phyloP scores from a whole-genome alignment of 352 stramenopile species.

The Bremia lactucae region DNA sequence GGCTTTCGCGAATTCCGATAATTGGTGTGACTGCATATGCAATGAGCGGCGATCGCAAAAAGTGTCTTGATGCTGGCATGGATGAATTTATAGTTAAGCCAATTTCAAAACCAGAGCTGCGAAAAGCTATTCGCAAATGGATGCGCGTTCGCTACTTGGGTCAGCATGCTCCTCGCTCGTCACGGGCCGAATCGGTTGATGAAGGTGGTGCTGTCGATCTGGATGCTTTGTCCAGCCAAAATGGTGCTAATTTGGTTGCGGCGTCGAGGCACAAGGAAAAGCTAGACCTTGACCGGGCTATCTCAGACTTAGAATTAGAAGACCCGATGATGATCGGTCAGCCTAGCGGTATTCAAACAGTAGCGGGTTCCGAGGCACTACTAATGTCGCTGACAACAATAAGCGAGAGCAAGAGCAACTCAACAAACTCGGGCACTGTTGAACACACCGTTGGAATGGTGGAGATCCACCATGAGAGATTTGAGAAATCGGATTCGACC shows the following conservation, averaged over 20 bases:
- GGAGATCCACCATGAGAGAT: slow-evolving; percentile 3
- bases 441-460: slow-evolving; percentile 17
- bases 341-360: slow-evolving; percentile 24
- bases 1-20: slow-evolving; percentile 64
- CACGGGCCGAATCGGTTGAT: slow-evolving; percentile 7
- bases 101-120: slow-evolving; percentile 55
- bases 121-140: slow-evolving; percentile 67
- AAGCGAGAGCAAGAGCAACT: slow-evolving; percentile 44
- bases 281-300: slow-evolving; percentile 65
- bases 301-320: slow-evolving; percentile 77
- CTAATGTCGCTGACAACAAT: slow-evolving; percentile 46
- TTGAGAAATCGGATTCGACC: slow-evolving; percentile 11
- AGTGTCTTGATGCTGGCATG: slow-evolving; percentile 77
- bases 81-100: slow-evolving; percentile 84
- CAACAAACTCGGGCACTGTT: slow-evolving; percentile 30
- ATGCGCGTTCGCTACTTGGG: slow-evolving; percentile 63
- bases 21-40: slow-evolving; percentile 78
- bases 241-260: slow-evolving; percentile 45
- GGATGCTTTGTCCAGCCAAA: slow-evolving; percentile 21
- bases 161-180: slow-evolving; percentile 25
- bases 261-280: slow-evolving; percentile 69
- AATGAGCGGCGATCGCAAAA: slow-evolving; percentile 76
- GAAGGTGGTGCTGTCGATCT: slow-evolving; percentile 1
- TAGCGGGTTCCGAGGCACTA: slow-evolving; percentile 29
- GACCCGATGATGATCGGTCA: slow-evolving; percentile 80